A percentile compares a stretch with the other conserved stretches of the same genome.
These are phyloP conservation scores for Teratosphaeria destructans DNA, from an alignment of 2,329 filamentous ascomycete species.

Conservation along the genomic window DNA sequence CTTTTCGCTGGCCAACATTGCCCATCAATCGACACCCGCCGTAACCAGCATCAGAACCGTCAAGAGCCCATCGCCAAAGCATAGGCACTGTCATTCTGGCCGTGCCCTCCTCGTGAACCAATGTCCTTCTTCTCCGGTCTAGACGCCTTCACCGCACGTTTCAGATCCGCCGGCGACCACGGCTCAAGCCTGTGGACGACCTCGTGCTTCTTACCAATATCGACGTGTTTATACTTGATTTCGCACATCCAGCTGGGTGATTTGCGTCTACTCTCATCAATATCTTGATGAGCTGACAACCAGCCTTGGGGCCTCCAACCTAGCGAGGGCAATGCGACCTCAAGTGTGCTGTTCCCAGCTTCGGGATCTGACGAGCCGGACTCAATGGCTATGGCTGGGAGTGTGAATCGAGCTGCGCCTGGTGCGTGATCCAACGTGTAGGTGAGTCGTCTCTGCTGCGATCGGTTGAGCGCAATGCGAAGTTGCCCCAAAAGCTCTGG, in stretches of 20 bases:
- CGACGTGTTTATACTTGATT: conserved; percentile 9
- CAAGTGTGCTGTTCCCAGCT: conserved; percentile 10
- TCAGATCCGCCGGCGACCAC: background rate
- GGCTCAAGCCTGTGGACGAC: background rate
- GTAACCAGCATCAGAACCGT: background rate
- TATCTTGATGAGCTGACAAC: background rate
- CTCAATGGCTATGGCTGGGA: conserved; percentile 24
- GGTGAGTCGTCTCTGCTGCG: background rate
- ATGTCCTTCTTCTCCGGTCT: background rate
- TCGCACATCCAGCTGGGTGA: conserved; percentile 8
- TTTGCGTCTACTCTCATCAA: conserved; percentile 2
- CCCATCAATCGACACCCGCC: background rate
- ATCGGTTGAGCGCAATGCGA: background rate
- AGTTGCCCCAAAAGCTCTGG: conserved; percentile 17
- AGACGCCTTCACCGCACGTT: background rate
- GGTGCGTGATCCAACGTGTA: conserved; percentile 17
- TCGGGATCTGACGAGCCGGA: background rate
- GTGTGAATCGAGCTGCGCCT: conserved; percentile 30
- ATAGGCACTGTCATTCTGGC: background rate
- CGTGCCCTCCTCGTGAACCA: background rate
- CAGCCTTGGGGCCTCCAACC: conserved; percentile 10
- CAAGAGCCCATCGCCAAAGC: background rate
- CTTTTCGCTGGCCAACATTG: background rate
- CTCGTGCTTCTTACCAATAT: background rate
- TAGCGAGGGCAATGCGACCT: conserved; percentile 21